Base-by-base conservation (phyloP, 345 rosid species). In the Gossypium mustelinum region DNA sequence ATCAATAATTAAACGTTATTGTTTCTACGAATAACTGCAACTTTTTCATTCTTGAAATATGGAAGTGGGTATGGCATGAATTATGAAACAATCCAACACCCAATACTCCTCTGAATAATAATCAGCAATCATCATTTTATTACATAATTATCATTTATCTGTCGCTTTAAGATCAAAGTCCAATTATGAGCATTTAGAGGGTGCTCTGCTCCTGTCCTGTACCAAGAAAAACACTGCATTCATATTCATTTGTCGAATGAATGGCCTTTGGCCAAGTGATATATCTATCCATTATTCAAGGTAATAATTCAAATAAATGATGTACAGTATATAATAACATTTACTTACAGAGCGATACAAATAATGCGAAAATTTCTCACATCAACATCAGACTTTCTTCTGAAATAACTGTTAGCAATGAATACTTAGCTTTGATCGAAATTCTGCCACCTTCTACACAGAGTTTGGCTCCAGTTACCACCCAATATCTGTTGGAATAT, bases 401-500 rank as follows among this genome's bases (percentile, higher is more conserved):
- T 0, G 94, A 87, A 81, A 93, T 77, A 45, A 91, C 84, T 48
- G 97, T 88, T 74, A 93, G 84, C 76, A 95, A 84, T 12, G 98
- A 88, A 74, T 89, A 93, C 79, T 95, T 93, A 47, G 82, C 97
- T 81, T 85, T 95, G 77, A 93, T 75, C 13, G 98, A 87, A 82
- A 95, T 91, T 84, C 82, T 86, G 27, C 97, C 93, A 57, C 85
- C 89, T 55, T 88, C 97, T 48, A 91, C 77, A 60, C 88, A 85
- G 20, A 95, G 93, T 88, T 88, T 91, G 50, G 99, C 97, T 65
- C 99, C 99, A 1, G 96, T 91, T 47, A 95, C 88, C 73, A 95
- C 97, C 99, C 98, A 95, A 79, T 91, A 95, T 57, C 99, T n/a
- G n/a, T n/a, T n/a, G n/a, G n/a, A n/a, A n/a, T n/a, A n/a, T n/a